Evolutionary conservation across 306 rosid species (phyloP).

Genomic region (Vigna reflexopilosa): DNA sequence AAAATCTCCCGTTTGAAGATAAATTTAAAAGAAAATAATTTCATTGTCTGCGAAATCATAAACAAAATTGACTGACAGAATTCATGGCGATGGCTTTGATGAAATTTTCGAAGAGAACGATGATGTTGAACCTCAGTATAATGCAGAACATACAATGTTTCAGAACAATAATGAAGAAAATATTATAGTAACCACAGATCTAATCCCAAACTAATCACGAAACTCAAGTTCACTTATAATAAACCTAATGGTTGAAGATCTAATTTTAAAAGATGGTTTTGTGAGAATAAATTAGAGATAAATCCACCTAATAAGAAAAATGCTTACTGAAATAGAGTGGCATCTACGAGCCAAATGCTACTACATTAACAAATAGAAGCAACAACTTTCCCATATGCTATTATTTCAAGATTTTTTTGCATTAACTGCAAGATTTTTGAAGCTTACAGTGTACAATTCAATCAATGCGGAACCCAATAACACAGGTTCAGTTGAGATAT

Average conservation of each 20-base stretch:
- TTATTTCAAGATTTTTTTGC: not conserved
- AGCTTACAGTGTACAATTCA: not conserved
- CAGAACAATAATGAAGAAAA: no score
- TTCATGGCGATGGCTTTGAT: not conserved
- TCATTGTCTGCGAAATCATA: no score
- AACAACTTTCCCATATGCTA: not conserved
- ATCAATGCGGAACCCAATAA: not conserved
- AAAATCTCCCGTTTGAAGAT: no score
- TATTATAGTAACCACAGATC: not conserved
- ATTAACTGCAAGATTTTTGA: not conserved
- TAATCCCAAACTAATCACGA: not conserved
- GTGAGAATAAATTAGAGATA: not conserved
- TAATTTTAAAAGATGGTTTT: no score
- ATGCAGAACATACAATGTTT: not conserved
- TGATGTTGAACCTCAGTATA: no score
- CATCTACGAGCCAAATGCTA: not conserved
- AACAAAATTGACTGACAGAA: not conserved
- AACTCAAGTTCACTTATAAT: not conserved
- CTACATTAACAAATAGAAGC: not conserved
- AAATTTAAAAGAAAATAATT: no score
- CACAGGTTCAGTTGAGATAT: not conserved
- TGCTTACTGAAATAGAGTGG: conserved; percentile 56
- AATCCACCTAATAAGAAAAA: conserved; percentile 20
- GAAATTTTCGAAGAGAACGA: not conserved
- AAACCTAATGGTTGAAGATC: no score